Percentiles rank a stretch among this genome's conserved stretches.
Evolutionary conservation across 2,329 filamentous ascomycete species (phyloP).

Genomic region (Talaromyces atroroseus): DNA sequence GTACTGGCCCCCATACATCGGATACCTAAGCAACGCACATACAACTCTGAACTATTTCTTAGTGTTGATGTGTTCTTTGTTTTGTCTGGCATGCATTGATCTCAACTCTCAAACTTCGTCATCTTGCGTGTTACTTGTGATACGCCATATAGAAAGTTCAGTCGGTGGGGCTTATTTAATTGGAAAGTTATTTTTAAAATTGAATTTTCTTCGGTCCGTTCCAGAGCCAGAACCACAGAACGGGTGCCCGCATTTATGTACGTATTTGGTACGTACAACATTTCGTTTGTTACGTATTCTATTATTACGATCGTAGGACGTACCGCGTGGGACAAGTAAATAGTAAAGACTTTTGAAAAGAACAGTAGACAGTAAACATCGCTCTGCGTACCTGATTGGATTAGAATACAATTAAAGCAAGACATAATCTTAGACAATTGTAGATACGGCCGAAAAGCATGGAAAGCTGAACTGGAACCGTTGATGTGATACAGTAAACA

Average conservation of each 20-base stretch:
- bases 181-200: constrained; percentile 1
- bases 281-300: background rate
- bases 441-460: background rate
- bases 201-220: background rate
- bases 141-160: background rate
- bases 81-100: background rate
- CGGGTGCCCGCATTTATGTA: background rate
- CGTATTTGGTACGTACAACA: background rate
- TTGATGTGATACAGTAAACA: background rate
- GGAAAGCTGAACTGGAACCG: background rate
- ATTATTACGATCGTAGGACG: background rate
- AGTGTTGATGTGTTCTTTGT: background rate
- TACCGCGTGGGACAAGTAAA: background rate
- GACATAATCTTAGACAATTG: background rate
- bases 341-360: no score
- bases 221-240: background rate
- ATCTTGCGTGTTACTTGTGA: background rate
- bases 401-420: background rate
- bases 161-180: background rate
- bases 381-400: background rate
- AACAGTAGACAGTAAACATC: background rate
- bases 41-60: background rate
- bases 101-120: background rate
- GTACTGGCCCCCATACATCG: background rate
- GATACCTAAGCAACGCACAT: background rate